These are phyloP conservation scores for Clathrospora elynae DNA, from an alignment of 2,329 filamentous ascomycete species.

Conservation along the genomic window DNA sequence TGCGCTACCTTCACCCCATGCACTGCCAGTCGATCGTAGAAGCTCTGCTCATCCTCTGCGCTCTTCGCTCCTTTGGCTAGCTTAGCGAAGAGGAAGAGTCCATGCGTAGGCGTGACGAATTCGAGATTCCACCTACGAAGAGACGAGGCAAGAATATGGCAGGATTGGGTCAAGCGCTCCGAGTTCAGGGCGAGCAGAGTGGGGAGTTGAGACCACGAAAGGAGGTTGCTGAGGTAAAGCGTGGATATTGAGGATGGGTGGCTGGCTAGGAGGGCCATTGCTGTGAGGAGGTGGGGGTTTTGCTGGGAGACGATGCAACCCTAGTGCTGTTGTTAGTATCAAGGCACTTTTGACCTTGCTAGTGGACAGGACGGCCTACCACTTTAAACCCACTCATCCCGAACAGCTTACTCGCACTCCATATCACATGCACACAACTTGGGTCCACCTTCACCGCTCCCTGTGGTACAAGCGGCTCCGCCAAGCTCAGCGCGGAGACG, in stretches of 20 bases:
- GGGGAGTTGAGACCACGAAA: conserved; percentile 34
- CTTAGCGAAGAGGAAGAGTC: conserved; percentile 36
- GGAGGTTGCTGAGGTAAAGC: conserved; percentile 28
- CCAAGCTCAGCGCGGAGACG: conserved; percentile 33
- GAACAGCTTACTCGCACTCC: conserved; percentile 41
- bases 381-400: conserved; percentile 36
- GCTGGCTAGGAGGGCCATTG: conserved; percentile 25
- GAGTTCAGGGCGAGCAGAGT: conserved; percentile 33
- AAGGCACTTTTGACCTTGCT: too few relatives aligned
- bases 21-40: conserved; percentile 24
- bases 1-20: conserved; percentile 28
- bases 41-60: conserved; percentile 24
- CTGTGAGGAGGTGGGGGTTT: conserved; percentile 30
- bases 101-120: conserved; percentile 33
- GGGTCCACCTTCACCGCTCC: conserved; percentile 43
- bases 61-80: conserved; percentile 21
- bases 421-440: conserved; percentile 38
- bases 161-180: conserved; percentile 30
- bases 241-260: conserved; percentile 29
- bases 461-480: conserved; percentile 34
- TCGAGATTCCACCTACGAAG: conserved; percentile 24
- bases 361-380: conserved; percentile 21
- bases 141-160: conserved; percentile 20
- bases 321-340: conserved; percentile 15
- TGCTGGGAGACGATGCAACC: conserved; percentile 41